These are phyloP conservation scores for Helianthus tuberosus DNA, from an alignment of 129 eudicot species.

Conservation along the genomic window DNA sequence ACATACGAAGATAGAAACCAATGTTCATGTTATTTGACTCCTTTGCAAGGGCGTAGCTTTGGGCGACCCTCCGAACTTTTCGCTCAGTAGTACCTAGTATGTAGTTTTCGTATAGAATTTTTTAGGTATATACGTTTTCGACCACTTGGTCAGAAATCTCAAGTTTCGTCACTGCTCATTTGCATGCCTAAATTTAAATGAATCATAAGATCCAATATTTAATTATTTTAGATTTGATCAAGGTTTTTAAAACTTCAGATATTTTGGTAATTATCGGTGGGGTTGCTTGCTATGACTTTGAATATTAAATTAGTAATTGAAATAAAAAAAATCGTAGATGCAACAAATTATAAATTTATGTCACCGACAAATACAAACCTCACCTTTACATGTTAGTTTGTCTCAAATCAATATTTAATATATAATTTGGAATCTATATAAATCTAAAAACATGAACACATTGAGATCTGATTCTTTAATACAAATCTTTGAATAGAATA, in stretches of 20 bases:
- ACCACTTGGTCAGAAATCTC: too few species aligned
- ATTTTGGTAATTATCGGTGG: background rate
- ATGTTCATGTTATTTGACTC: too few species aligned
- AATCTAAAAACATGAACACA: slow-evolving; percentile 19
- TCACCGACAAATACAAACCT: slow-evolving; percentile 22
- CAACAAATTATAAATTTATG: background rate
- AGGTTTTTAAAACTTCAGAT: background rate
- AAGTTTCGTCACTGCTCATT: too few species aligned
- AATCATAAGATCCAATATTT: too few species aligned
- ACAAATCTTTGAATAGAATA: slow-evolving; percentile 9
- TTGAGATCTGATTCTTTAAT: slow-evolving; percentile 36
- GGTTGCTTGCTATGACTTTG: slow-evolving; percentile 15
- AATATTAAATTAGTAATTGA: background rate
- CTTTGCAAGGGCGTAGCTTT: too few species aligned
- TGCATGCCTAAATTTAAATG: too few species aligned
- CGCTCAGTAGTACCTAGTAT: too few species aligned
- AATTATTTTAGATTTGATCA: too few species aligned
- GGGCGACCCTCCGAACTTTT: too few species aligned
- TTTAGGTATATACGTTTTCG: too few species aligned
- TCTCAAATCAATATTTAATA: slow-evolving; percentile 6
- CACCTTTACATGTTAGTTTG: slow-evolving; percentile 35
- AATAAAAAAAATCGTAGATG: background rate
- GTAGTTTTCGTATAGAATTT: too few species aligned
- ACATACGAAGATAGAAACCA: too few species aligned
- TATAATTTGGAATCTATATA: slow-evolving; percentile 4